Percentiles rank a stretch among this genome's conserved stretches.
Conservation (phyloP, 2,329 filamentous ascomycete species). For the Eutypella sp. region DNA sequence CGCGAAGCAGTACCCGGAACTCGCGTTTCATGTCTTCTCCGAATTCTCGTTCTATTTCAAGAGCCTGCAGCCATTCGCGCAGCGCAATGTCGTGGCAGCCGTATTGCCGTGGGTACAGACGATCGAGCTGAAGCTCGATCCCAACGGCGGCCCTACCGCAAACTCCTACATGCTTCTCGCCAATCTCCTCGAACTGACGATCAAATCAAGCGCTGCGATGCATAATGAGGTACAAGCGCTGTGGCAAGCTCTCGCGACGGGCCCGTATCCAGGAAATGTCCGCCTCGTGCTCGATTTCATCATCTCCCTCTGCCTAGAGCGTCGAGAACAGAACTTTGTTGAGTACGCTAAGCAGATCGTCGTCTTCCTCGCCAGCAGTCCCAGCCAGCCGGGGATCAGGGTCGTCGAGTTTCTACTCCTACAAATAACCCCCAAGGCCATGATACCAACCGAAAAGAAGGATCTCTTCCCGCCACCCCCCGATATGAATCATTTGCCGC, state of each 20-base stretch:
- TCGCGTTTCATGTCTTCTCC: conserved; percentile 92
- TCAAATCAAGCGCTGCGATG: conserved; percentile 78
- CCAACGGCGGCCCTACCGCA: conserved; percentile 83
- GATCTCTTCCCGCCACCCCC: conserved; percentile 63
- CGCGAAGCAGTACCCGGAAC: conserved; percentile 79
- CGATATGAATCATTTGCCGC: conserved; percentile 72
- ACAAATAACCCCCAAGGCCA: conserved; percentile 91
- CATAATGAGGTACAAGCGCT: conserved; percentile 97
- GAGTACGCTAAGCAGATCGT: conserved; percentile 98
- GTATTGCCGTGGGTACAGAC: conserved; percentile 95
- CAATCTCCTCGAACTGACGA: conserved; percentile 94
- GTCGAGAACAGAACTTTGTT: conserved; percentile 95
- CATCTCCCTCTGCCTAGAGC: conserved; percentile 86
- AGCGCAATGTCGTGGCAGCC: conserved; percentile 90
- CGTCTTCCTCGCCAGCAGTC: conserved; percentile 84
- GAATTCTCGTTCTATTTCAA: conserved; percentile 95
- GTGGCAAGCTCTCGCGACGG: conserved; percentile 93
- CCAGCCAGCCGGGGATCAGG: conserved; percentile 70
- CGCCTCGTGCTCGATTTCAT: conserved; percentile 94
- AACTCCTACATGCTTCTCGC: conserved; percentile 92
- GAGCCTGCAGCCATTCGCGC: conserved; percentile 72
- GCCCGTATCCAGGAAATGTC: conserved; percentile 89
- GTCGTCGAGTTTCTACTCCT: conserved; percentile 90
- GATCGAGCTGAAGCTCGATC: conserved; percentile 86
- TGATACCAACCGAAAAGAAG: conserved; percentile 86